These are phyloP conservation scores for Cercospora sp. DNA, from an alignment of 2,329 filamentous ascomycete genomes.

Conservation along the genomic window DNA sequence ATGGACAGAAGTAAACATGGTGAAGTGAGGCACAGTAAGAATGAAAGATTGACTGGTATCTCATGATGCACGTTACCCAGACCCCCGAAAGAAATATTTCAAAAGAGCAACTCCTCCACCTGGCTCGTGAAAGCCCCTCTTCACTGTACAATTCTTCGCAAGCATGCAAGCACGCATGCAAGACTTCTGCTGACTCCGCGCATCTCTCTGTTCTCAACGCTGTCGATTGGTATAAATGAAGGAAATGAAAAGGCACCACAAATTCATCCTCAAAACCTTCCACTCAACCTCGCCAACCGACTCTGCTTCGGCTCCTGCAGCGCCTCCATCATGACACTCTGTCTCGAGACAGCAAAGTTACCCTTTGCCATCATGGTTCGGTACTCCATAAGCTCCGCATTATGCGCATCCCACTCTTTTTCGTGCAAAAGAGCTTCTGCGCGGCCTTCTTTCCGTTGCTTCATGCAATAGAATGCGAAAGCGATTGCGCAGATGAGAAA, in stretches of 20 bases:
- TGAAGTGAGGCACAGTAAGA: not conserved
- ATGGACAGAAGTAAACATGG: not conserved
- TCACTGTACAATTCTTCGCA: constrained; percentile 1
- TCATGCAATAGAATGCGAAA: constrained; percentile 50
- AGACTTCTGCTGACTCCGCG: not conserved
- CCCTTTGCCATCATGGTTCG: constrained; percentile 33
- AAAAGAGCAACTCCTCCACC: not conserved
- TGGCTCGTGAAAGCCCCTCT: constrained; percentile 5
- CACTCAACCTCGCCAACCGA: constrained; percentile 16
- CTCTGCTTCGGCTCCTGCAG: constrained; percentile 14
- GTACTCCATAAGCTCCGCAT: constrained; percentile 39
- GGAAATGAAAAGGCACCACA: too few species aligned
- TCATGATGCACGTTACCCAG: constrained; percentile 25
- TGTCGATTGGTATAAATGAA: not conserved
- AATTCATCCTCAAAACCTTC: too few species aligned
- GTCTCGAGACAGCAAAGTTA: constrained; percentile 29
- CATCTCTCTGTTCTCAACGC: not conserved
- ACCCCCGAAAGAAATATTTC: not conserved
- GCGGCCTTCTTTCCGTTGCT: constrained; percentile 52
- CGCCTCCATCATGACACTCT: constrained; percentile 24
- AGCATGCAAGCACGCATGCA: not conserved
- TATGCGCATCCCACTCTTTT: constrained; percentile 47
- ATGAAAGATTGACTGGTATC: constrained; percentile 11
- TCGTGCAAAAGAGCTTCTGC: constrained; percentile 51
- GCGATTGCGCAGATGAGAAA: constrained; percentile 39